These are phyloP conservation scores for Butyriboletus appendiculatus DNA, from an alignment of 1,284 basidiomycete genomes.

Conservation along the genomic window DNA sequence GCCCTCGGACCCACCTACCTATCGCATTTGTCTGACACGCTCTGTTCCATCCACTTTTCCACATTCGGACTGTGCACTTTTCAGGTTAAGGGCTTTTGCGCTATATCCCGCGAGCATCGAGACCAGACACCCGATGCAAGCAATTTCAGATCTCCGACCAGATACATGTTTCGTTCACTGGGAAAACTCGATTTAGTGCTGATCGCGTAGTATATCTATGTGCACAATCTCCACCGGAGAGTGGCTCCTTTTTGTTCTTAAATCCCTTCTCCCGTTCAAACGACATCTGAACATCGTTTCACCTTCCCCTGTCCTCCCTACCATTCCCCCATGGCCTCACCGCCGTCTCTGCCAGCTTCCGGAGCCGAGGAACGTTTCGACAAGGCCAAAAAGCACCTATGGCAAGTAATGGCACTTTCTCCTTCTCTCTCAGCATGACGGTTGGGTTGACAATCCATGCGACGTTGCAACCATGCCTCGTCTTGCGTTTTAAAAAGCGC, in stretches of 20 bases:
- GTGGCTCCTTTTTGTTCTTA: slow-evolving; percentile 32
- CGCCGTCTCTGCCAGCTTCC: slow-evolving; percentile 17
- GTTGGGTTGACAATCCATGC: slow-evolving; percentile 9
- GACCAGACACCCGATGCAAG: slow-evolving; percentile 37
- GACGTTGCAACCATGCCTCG: slow-evolving; percentile 11
- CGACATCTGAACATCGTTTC: slow-evolving; percentile 27
- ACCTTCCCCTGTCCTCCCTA: slow-evolving; percentile 25
- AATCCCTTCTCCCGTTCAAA: slow-evolving; percentile 30
- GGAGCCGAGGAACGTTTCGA: slow-evolving; percentile 35
- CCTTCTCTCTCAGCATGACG: slow-evolving; percentile 6
- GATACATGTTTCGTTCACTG: slow-evolving; percentile 39
- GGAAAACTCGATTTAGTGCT: slow-evolving; percentile 40
- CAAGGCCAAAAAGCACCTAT: slow-evolving; percentile 39
- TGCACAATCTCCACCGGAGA: slow-evolving; percentile 40
- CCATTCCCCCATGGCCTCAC: slow-evolving; percentile 27
- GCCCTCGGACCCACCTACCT: slow-evolving; percentile 40
- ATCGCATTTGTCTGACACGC: slow-evolving; percentile 36
- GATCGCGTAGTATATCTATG: slow-evolving; percentile 44
- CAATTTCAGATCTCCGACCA: slow-evolving; percentile 40
- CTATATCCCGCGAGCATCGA: slow-evolving; percentile 40
- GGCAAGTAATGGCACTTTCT: slow-evolving; percentile 27
- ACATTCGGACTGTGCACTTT: slow-evolving; percentile 33
- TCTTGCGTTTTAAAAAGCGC: slow-evolving; percentile 14
- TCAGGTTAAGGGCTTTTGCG: slow-evolving; percentile 38
- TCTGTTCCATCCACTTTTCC: slow-evolving; percentile 34